Base-by-base conservation (phyloP, 1,284 basidiomycete species). In the Naganishia albida region DNA sequence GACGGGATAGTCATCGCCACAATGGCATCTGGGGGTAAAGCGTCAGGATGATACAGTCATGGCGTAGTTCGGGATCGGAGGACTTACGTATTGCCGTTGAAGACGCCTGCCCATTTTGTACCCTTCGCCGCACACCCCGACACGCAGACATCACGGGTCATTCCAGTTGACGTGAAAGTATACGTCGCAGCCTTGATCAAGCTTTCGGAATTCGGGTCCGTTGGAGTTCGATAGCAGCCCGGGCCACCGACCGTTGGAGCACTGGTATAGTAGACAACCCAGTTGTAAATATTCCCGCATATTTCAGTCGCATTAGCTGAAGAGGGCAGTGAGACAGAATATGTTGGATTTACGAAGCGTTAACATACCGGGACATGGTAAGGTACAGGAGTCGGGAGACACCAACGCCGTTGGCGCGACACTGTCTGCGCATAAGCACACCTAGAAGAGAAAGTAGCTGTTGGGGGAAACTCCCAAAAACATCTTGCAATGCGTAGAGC, bases 261-360 rank as follows among this genome's bases (percentile, higher is more conserved):
- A 38, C 18, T 46, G 25, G 53, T 55, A 15, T 39, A 44, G 12
- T 48, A 49, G 20, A 46, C 44, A 23, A 10, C 26, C 30, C 51
- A 67, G 64, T 73, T 71, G 67, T 65, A 72, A 38, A 73, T 51
- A 51, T 70, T 70, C 48, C 75, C 75, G 53, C 75, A 77, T 3
- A 56, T 70, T 38, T 72, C 39, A 3, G 59, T 59, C 6, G 68
- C 49, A 62, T 74, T 70, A 25, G 75, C 76, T 12, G 70, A 68
- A 56, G 73, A 75, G 16, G 66, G 18, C 1, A 7, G 10, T 50
- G 15, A 49, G 23, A 38, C 10, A 26, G 23, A 2, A 25, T 25
- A n/a, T 18, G 1, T 10, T 20, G 3, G 3, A 13, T 44, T 20
- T 7, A 3, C 2, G 16, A 20, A 25, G 34, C 13, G 18, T 20